A percentile compares a stretch with the other conserved stretches of the same genome.
Evolutionary conservation across 257 asterid species (phyloP).

Genomic region (Fraxinus americana): DNA sequence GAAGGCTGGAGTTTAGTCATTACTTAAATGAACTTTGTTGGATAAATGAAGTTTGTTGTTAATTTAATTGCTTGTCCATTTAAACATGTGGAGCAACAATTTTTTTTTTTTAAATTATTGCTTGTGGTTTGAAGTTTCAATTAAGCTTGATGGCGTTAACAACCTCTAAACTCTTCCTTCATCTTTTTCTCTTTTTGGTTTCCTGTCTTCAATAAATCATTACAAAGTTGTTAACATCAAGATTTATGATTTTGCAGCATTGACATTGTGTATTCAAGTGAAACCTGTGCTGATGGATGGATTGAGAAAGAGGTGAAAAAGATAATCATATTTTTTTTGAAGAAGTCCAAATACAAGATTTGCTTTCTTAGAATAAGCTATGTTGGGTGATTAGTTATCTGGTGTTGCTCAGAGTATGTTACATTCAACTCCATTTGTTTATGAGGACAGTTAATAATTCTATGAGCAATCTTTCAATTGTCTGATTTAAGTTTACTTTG

Average conservation of each 20-base stretch:
- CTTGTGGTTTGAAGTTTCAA: too few species aligned
- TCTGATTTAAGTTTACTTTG: neutral
- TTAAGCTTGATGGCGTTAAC: too few species aligned
- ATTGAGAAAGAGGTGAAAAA: conserved; percentile 93
- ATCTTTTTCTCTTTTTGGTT: conserved; percentile 21
- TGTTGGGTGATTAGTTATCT: neutral
- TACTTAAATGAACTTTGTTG: too few species aligned
- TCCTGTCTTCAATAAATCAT: conserved; percentile 9
- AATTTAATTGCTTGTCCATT: too few species aligned
- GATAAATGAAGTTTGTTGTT: too few species aligned
- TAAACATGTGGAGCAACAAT: too few species aligned
- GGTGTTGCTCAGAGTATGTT: neutral
- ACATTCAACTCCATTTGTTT: neutral
- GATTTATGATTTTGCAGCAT: conserved; percentile 55
- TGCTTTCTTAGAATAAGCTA: neutral
- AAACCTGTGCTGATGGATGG: conserved; percentile 98
- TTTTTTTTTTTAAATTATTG: too few species aligned
- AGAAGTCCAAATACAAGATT: neutral
- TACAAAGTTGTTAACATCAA: conserved; percentile 19
- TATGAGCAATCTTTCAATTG: neutral
- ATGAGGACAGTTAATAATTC: neutral
- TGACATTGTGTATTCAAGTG: conserved; percentile 74
- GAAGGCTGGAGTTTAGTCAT: too few species aligned
- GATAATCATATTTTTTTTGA: neutral
- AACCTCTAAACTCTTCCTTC: conserved; percentile 7